Base-by-base conservation (phyloP, 2,329 filamentous ascomycete species). In the Epichloe coenophiala region DNA sequence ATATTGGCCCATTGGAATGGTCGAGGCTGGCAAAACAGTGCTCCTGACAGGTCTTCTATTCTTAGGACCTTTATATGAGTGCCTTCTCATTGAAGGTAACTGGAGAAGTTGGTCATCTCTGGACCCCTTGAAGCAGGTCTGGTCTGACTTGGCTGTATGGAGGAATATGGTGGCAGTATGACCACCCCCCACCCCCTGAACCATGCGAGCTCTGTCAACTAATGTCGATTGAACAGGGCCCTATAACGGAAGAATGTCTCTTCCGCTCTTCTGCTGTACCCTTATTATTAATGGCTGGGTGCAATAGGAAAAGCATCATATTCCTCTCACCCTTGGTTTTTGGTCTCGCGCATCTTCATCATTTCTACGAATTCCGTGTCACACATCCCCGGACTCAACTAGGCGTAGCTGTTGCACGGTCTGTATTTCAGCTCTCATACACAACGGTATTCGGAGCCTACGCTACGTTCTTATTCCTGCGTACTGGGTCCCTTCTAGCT, bases 371-470 rank as follows among this genome's bases (percentile, higher is more conserved):
- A 69, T 95, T 95, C 67, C 78, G 85, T 51, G 73, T 95, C 51
- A 87, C 85, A 1, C 81, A 94, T 59, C 87, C 88, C 8, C 73
- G 80, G 55, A 81, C 84, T 2, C 78, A 86, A 1, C 61, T 83
- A 12, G 56, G 74, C 1, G 73, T 78, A 2, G 81, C 84, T 6
- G 61, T 93, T 5, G 62, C 86, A 31, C 81, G 88, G 47, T 88
- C 88, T 2, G 57, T 89, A 11, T 76, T 97, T 57, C 93, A 97
- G 64, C 84, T 98, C 60, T 73, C 77, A 4, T 98, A 95, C 67
- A 98, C 93, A 0, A 90, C 88, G 6, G 67, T 97, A 5, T 98
- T 98, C 61, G 93, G 93, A 54, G 89, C 88, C 67, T 95, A 93
- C 67, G 90, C 86, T 4, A 89, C 88, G 0, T 98, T 97, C 60